These are phyloP conservation scores for Salix arbutifolia DNA, from an alignment of 345 rosid species.

Conservation along the genomic window DNA sequence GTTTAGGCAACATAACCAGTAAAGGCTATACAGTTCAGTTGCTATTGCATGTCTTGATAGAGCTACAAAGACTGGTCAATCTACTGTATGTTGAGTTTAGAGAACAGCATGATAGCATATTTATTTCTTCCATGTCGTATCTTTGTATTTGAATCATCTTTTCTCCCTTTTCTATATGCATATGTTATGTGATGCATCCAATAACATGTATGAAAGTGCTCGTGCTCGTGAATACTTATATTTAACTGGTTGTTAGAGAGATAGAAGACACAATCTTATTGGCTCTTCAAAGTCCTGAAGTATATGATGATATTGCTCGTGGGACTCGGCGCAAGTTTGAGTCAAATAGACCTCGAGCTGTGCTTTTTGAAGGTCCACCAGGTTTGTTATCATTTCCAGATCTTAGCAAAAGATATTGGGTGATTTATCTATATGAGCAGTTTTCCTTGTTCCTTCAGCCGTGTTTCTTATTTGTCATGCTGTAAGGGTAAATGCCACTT, in stretches of 20 bases:
- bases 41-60: background rate
- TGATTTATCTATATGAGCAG: background rate
- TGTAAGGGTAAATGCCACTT: background rate
- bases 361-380: conserved; percentile 96
- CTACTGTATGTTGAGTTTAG: background rate
- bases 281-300: conserved; percentile 81
- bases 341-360: conserved; percentile 90
- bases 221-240: background rate
- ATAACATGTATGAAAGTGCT: conserved; percentile 2
- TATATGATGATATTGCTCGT: conserved; percentile 87
- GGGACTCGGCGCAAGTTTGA: conserved; percentile 80
- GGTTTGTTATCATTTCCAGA: conserved; percentile 40
- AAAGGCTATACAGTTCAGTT: background rate
- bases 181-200: background rate
- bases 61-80: background rate
- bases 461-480: background rate
- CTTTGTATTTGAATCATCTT: background rate
- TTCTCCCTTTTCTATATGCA: background rate
- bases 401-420: background rate
- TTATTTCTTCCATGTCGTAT: background rate
- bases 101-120: background rate
- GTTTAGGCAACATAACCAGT: background rate
- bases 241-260: conserved; percentile 45
- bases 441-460: background rate
- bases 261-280: conserved; percentile 84